phyloP scores from a whole-genome alignment of 2,329 filamentous ascomycete species.

The Trichoderma aggressivum region DNA sequence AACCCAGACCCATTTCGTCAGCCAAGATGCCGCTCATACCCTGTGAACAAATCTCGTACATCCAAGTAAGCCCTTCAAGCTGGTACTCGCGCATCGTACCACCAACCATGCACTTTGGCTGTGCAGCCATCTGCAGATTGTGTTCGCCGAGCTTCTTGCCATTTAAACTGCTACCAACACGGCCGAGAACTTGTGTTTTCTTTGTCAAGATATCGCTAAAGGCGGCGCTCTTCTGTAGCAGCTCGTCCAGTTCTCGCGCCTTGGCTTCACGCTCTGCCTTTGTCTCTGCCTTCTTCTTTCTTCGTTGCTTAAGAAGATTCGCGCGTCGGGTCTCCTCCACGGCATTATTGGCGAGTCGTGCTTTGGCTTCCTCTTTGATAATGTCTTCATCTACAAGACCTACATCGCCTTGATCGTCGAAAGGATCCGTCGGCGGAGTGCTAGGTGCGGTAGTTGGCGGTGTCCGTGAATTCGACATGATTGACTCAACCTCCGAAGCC shows the following conservation, averaged over 20 bases:
- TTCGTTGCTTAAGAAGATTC: conserved; percentile 37
- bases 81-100: conserved; percentile 95
- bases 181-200: conserved; percentile 60
- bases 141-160: conserved; percentile 60
- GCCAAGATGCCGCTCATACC: conserved; percentile 88
- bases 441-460: conserved; percentile 36
- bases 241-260: conserved; percentile 56
- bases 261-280: conserved; percentile 56
- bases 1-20: conserved; percentile 85
- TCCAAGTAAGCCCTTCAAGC: conserved; percentile 90
- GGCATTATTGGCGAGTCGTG: conserved; percentile 39
- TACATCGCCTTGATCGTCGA: conserved; percentile 20
- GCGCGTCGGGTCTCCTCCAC: conserved; percentile 47
- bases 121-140: conserved; percentile 74
- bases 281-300: conserved; percentile 49
- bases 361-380: conserved; percentile 36
- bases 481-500: conserved; percentile 33
- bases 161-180: conserved; percentile 58
- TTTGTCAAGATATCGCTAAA: conserved; percentile 62
- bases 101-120: conserved; percentile 79
- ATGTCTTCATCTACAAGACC: conserved; percentile 31
- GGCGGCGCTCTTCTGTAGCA: conserved; percentile 56
- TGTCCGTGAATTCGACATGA: conserved; percentile 29
- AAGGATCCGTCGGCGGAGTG: conserved; percentile 31
- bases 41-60: conserved; percentile 76